These are phyloP conservation scores for Boletus bicolor DNA, from an alignment of 768 basidiomycete species.

Conservation along the genomic window DNA sequence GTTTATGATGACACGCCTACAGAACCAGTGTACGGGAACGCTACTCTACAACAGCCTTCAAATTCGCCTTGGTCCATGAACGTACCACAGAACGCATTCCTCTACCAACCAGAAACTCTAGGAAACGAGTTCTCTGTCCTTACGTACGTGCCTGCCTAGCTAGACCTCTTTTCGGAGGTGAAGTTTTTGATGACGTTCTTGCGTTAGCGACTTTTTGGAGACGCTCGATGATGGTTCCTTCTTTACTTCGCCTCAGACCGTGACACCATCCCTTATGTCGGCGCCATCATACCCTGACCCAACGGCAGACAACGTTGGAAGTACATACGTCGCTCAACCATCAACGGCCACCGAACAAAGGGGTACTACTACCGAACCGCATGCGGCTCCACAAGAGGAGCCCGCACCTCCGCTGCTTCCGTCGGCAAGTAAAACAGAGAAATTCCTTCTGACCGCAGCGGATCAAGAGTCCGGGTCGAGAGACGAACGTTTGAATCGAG, in stretches of 20 bases:
- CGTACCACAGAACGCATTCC: conserved; percentile 47
- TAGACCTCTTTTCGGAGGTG: neutral
- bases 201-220: conserved; percentile 76
- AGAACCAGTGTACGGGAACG: conserved; percentile 24
- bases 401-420: conserved; percentile 56
- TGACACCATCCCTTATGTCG: conserved; percentile 48
- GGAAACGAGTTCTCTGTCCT: conserved; percentile 83
- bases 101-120: conserved; percentile 70
- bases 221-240: conserved; percentile 83
- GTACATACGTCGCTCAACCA: conserved; percentile 16
- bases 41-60: conserved; percentile 24
- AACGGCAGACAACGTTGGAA: conserved; percentile 5
- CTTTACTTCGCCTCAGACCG: conserved; percentile 56
- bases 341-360: conserved; percentile 19
- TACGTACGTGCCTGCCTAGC: conserved; percentile 45
- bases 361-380: conserved; percentile 21
- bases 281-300: conserved; percentile 31
- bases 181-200: neutral
- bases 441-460: conserved; percentile 88
- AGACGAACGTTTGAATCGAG: conserved; percentile 84
- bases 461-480: conserved; percentile 91
- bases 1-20: neutral
- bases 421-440: conserved; percentile 77
- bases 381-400: conserved; percentile 33
- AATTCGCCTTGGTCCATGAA: conserved; percentile 55